These are phyloP conservation scores for Aspergillus pseudotamarii DNA, from an alignment of 2,329 filamentous ascomycete species.

Conservation along the genomic window DNA sequence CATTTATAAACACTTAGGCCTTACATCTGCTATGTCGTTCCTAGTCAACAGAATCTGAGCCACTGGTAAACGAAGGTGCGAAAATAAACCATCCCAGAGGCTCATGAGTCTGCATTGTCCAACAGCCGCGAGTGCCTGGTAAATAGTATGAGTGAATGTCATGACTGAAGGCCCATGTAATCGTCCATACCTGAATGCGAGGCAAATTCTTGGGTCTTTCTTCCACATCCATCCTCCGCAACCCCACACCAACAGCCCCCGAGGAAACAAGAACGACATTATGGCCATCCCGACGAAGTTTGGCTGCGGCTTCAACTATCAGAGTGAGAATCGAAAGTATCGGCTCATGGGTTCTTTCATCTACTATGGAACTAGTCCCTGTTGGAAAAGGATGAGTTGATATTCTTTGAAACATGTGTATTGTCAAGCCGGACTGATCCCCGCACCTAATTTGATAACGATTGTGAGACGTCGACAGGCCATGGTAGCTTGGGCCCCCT, in stretches of 20 bases:
- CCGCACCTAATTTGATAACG: conserved; percentile 45
- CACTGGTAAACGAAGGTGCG: conserved; percentile 83
- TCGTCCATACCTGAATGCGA: conserved; percentile 68
- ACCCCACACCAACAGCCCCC: conserved; percentile 90
- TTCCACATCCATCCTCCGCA: conserved; percentile 85
- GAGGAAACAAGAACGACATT: conserved; percentile 95
- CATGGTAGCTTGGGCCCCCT: conserved; percentile 22
- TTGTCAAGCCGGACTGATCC: conserved; percentile 19
- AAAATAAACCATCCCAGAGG: conserved; percentile 92
- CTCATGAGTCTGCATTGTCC: conserved; percentile 94
- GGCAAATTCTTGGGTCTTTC: conserved; percentile 88
- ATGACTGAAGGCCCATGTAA: not conserved
- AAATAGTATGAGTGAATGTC: not conserved
- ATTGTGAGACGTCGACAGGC: conserved; percentile 35
- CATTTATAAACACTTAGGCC: conserved; percentile 23
- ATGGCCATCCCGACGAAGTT: conserved; percentile 86
- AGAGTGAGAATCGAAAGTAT: conserved; percentile 85
- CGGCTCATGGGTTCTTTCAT: conserved; percentile 92
- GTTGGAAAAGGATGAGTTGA: conserved; percentile 24
- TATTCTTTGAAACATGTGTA: conserved; percentile 7
- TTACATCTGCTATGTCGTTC: conserved; percentile 92
- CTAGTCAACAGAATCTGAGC: conserved; percentile 92
- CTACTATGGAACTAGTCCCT: conserved; percentile 99
- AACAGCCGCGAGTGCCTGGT: conserved; percentile 83
- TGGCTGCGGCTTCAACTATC: conserved; percentile 92